phyloP scores from a whole-genome alignment of 192 early-diverging fungal species.

The Coemansia sp. region DNA sequence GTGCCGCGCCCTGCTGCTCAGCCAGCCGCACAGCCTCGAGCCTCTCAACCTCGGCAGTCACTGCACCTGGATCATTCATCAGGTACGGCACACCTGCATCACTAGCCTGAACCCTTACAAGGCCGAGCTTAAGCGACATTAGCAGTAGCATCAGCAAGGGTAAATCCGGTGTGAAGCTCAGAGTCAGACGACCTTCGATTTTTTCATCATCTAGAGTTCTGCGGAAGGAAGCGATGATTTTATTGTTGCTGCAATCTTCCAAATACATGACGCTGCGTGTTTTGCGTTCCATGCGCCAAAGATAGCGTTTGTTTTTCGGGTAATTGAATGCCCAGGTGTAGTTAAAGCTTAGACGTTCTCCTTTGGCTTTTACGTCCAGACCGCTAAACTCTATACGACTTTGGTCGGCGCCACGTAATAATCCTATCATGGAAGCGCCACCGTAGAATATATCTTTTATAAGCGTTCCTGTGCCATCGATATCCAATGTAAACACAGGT shows the following conservation, averaged over 20 bases:
- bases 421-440: constrained; percentile 8
- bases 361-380: constrained; percentile 4
- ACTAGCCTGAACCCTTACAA: constrained; percentile 13
- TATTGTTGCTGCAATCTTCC: constrained; percentile 4
- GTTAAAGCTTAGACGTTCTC: constrained; percentile 12
- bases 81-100: constrained; percentile 8
- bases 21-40: background rate
- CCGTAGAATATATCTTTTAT: constrained; percentile 16
- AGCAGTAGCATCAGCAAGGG: constrained; percentile 14
- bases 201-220: constrained; percentile 4
- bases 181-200: constrained; percentile 6
- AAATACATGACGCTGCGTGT: constrained; percentile 2
- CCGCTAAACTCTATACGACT: constrained; percentile 13
- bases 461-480: background rate
- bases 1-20: too few relatives aligned
- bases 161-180: constrained; percentile 7
- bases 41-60: background rate
- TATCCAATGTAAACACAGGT: constrained; percentile 9
- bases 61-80: background rate
- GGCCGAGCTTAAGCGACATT: constrained; percentile 9
- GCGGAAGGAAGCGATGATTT: constrained; percentile 8
- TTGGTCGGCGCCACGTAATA: constrained; percentile 4
- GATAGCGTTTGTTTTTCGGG: constrained; percentile 3
- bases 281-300: constrained; percentile 13
- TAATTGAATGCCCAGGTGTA: constrained; percentile 18